Evolutionary conservation across 257 asterid species (phyloP).

Genomic region (Solanum chiquidenum): DNA sequence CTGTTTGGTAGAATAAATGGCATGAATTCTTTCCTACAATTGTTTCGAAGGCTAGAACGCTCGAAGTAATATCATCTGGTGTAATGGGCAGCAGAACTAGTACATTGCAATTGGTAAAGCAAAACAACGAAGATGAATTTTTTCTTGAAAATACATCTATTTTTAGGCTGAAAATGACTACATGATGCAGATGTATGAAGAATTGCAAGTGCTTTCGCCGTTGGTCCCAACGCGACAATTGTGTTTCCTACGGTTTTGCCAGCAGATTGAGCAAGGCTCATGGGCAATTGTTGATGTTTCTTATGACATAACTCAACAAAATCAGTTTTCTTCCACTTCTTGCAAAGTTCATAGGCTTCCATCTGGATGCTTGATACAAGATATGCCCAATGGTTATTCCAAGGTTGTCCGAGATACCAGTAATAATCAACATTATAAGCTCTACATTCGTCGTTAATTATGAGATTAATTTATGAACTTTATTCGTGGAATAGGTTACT

Average conservation of each 20-base stretch:
- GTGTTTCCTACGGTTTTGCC: slow-evolving; percentile 66
- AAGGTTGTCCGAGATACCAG: slow-evolving; percentile 33
- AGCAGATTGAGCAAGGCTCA: slow-evolving; percentile 71
- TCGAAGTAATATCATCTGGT: slow-evolving; percentile 73
- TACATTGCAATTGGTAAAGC: slow-evolving; percentile 64
- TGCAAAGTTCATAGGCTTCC: slow-evolving; percentile 63
- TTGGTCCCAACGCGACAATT: slow-evolving; percentile 63
- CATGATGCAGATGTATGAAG: slow-evolving; percentile 69
- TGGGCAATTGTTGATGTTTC: slow-evolving; percentile 93
- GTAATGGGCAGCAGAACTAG: slow-evolving; percentile 59
- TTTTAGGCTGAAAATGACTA: not conserved
- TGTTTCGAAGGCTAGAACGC: slow-evolving; percentile 68
- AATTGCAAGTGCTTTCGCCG: slow-evolving; percentile 77
- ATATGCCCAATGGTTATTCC: slow-evolving; percentile 97
- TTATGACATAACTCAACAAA: slow-evolving; percentile 56
- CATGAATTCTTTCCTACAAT: slow-evolving; percentile 75
- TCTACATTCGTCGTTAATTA: not conserved
- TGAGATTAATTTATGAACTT: not conserved
- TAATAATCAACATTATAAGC: not conserved
- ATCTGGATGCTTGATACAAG: slow-evolving; percentile 91
- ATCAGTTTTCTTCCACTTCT: slow-evolving; percentile 37
- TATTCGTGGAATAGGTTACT: slow-evolving; percentile 39
- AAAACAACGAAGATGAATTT: not conserved
- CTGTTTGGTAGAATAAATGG: slow-evolving; percentile 58
- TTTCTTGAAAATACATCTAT: not conserved